Evolutionary conservation across 148 eudicot species (phyloP).

Genomic region (Rheum nobile): DNA sequence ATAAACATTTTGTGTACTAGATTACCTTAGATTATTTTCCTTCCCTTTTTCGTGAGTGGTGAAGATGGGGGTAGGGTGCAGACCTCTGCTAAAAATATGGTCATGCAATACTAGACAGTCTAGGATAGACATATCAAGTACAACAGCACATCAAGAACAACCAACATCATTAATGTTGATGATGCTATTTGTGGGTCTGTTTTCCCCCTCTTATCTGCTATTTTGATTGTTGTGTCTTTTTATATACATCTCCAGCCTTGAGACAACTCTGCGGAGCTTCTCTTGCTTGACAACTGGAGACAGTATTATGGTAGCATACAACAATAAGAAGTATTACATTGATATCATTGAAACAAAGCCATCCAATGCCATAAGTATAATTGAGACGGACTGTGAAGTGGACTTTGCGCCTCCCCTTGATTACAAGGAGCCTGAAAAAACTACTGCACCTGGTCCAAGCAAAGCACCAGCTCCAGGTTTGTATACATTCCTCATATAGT

Average conservation of each 20-base stretch:
- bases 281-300: constrained; percentile 94
- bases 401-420: constrained; percentile 99
- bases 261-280: constrained; percentile 83
- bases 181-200: no score
- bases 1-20: no score
- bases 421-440: constrained; percentile 85
- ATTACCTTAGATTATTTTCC: no score
- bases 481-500: constrained; percentile 7
- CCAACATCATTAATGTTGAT: no score
- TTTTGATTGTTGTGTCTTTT: not conserved
- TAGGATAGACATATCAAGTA: no score
- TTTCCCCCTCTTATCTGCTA: not conserved
- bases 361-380: constrained; percentile 65
- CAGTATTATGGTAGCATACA: constrained; percentile 88
- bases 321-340: constrained; percentile 82
- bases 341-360: constrained; percentile 85
- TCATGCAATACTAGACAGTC: no score
- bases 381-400: constrained; percentile 96
- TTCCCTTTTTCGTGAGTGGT: no score
- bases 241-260: constrained; percentile 53
- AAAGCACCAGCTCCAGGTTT: constrained; percentile 64
- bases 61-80: no score
- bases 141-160: no score
- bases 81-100: no score
- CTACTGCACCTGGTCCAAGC: constrained; percentile 31